Base-by-base conservation (phyloP, 345 rosid genomes). In the Eucalyptus pumila region DNA sequence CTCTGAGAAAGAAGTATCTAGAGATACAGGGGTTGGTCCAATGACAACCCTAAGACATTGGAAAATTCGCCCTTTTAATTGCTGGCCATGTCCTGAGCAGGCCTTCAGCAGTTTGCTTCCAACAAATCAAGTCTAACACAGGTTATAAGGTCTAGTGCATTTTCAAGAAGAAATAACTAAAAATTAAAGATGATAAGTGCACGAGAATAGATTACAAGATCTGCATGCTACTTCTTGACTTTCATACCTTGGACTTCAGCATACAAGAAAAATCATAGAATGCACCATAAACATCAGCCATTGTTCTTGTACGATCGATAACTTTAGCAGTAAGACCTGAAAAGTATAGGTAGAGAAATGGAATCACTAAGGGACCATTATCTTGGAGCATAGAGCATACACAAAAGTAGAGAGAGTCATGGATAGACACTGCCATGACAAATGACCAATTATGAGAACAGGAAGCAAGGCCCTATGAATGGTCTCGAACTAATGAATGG, bases 271-370 rank as follows among this genome's bases (percentile, higher is more conserved):
- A 97, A 80, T 97, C 99, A 45, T 90, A 94, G 92, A 97, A 97
- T 65, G 97, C 97, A 45, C 97, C 96, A 92, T 98, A 98, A 88
- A 98, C 98, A 93, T 98, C 98, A 45, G 95, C 92, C 98, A 98
- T 95, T 80, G 95, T 92, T 76, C 93, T 97, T 26, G 99, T 97
- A 87, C 93, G 96, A 89, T 97, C 94, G 51, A 97, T 93, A 83
- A 98, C 91, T 95, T 94, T 96, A 51, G 99, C 99, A 72, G 98
- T 96, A 40, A 98, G 97, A 92, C 99, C 99, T 98, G 90, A 85
- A 88, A 91, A 87, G 47, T 24, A 69, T 19, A 50, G 30, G 32
- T 44, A 40, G 15, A 44, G 32, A 80, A 54, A 21, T 88, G 86
- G 83, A 76, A 76, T 76, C 83, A 76, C 47, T 11, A 4, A 76